phyloP scores from a whole-genome alignment of 495 filamentous ascomycete species.

The Podospora didyma region DNA sequence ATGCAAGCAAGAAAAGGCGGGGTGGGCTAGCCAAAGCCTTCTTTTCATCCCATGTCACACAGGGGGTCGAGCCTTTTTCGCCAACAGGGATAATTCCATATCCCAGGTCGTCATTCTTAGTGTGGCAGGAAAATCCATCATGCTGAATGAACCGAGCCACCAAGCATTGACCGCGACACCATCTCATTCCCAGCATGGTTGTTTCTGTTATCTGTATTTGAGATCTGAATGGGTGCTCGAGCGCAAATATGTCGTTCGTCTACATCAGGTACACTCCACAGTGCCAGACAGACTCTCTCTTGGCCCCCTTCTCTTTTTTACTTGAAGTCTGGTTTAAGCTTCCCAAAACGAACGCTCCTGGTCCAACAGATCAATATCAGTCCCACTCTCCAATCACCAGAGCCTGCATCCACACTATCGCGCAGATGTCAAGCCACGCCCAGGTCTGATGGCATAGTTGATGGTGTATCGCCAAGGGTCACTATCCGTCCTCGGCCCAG shows the following conservation, averaged over 20 bases:
- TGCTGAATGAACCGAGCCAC: neutral
- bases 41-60: neutral
- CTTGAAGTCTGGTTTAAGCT: neutral
- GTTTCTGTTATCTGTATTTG: neutral
- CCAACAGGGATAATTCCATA: neutral
- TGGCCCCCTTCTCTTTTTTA: no score
- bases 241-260: no score
- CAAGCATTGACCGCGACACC: constrained; percentile 5
- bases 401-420: neutral
- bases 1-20: neutral
- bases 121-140: neutral
- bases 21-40: neutral
- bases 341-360: neutral
- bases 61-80: neutral
- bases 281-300: no score
- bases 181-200: neutral
- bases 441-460: no score
- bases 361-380: neutral
- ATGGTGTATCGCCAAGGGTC: no score
- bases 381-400: neutral
- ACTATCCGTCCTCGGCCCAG: no score
- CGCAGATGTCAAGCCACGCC: no score
- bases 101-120: neutral
- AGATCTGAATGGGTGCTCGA: no score
- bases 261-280: no score